Base-by-base conservation (phyloP, 306 rosid species). In the Nissolia schottii region DNA sequence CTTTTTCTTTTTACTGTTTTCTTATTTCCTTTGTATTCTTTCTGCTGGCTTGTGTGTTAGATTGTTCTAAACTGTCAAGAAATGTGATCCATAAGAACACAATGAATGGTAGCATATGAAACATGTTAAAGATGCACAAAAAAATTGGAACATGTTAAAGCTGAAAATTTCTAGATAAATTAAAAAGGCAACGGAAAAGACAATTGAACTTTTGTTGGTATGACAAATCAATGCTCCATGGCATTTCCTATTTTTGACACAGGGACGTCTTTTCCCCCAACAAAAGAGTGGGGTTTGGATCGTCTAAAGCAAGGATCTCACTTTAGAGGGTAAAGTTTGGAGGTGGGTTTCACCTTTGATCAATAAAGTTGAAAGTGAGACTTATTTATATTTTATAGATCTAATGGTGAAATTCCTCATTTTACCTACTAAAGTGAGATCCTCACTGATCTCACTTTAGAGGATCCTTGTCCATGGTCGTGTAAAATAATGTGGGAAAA, bases 1-100 rank as follows among this genome's bases (percentile, higher is more conserved):
- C 8, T 77, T 7, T 0, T 46, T 61, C n/a, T 75, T 20, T 46
- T 55, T 38, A 48, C 15, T n/a, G 18, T 37, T 72, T 70, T 59
- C 43, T 78, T 73, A 34, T 71, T 67, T 15, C 22, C 16, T 29
- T 24, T 73, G 58, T 71, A 22, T 27, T 50, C 63, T 53, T 50
- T 57, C 67, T 35, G 16, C 71, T 37, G 29, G 60, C 34, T 14
- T 14, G 24, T 23, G 50, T 57, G 66, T 75, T 70, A 72, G 50
- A 28, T 37, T 7, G 2, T 28, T 67, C 38, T 38, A 31, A 50
- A 37, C 35, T 54, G 4, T 56, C 37, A 14, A 70, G 23, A 62
- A 38, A 46, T 55, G 35, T 48, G 59, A 65, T 64, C 18, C 10
- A n/a, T 27, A 3, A 34, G 61, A 23, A 67, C 15, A 18, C 56